Percentiles rank a stretch among this genome's conserved stretches.
These are phyloP conservation scores for Nemania sp. DNA, from an alignment of 2,329 filamentous ascomycete genomes.

Conservation along the genomic window DNA sequence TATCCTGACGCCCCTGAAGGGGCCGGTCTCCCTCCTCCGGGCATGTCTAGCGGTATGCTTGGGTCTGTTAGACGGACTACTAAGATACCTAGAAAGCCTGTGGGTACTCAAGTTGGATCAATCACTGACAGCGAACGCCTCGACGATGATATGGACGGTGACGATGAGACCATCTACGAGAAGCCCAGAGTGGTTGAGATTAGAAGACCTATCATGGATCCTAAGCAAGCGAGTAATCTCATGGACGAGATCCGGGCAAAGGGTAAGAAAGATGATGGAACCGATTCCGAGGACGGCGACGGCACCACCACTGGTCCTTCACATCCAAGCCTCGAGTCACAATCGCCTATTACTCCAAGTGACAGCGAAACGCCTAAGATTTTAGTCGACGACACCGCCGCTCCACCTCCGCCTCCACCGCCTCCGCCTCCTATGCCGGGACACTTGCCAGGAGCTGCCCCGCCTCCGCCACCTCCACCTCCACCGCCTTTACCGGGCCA, in stretches of 20 bases:
- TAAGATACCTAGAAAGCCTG: conserved; percentile 66
- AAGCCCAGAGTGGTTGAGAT: conserved; percentile 84
- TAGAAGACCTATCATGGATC: conserved; percentile 74
- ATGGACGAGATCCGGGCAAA: conserved; percentile 79
- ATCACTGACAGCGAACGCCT: conserved; percentile 47
- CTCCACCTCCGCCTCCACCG: conserved; percentile 58
- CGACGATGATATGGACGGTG: conserved; percentile 58
- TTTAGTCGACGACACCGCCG: conserved; percentile 61
- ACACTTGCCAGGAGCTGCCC: conserved; percentile 48
- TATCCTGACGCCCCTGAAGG: conserved; percentile 58
- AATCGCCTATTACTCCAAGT: conserved; percentile 74
- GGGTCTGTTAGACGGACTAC: conserved; percentile 76
- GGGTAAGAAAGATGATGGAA: conserved; percentile 78
- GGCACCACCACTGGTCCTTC: conserved; percentile 79
- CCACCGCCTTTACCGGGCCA: conserved; percentile 56
- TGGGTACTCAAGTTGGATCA: conserved; percentile 54
- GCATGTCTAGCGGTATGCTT: conserved; percentile 79
- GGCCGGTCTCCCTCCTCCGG: conserved; percentile 65
- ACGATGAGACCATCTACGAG: conserved; percentile 77
- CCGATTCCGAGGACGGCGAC: conserved; percentile 78
- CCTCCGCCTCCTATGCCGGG: conserved; percentile 59
- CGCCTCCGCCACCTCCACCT: conserved; percentile 60
- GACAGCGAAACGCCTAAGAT: conserved; percentile 72
- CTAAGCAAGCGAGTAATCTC: conserved; percentile 74
- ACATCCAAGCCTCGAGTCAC: conserved; percentile 78